Evolutionary conservation across 2,329 filamentous ascomycete genomes (phyloP), one percentile per base, ranked within the genome.

Genomic region (Fusarium bactridioides): DNA sequence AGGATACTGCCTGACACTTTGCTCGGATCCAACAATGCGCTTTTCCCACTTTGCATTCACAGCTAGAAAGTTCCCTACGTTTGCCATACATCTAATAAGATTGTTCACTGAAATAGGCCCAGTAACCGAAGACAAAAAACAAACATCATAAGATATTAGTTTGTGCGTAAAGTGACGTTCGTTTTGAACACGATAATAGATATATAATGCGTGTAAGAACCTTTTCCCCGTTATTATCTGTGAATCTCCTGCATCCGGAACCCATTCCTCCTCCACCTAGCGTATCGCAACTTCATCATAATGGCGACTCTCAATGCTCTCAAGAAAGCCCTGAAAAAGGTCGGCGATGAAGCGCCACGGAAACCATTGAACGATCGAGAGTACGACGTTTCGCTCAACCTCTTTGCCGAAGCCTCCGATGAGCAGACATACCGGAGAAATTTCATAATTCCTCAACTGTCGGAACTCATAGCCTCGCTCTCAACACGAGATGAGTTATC

Each of bases 371-470:
- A 84, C 31, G 83, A 88, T n/a, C 56, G 61, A 48, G 79, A 89
- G 60, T 89, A 89, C 76, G 82, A 78, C 67, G 77, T 76, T 60
- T 86, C 86, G 50, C 87, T 89, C 61, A 78, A 84, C 5, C 78
- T 83, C 55, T 77, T 90, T 3, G 5, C 79, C 25, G 75, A 73
- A 23, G 80, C 77, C 47, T 62, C 78, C 40, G 82, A 77, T 64
- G 82, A 79, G 80, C 69, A 27, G 25, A 82, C 73, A 1, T 89
- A 90, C 77, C 71, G 82, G 75, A 77, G 85, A 54, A 78, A 86
- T 50, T 90, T 89, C 77, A 84, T 89, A 37, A 79, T 85, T 47
- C 86, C 87, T 51, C 83, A 87, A 45, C 78, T 90, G 10, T 79
- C 80, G 55, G 74, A 78, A 40, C 67, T 87, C 1, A 72, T 90